These are phyloP conservation scores for Calocera cornea DNA, from an alignment of 768 basidiomycete species.

Conservation along the genomic window DNA sequence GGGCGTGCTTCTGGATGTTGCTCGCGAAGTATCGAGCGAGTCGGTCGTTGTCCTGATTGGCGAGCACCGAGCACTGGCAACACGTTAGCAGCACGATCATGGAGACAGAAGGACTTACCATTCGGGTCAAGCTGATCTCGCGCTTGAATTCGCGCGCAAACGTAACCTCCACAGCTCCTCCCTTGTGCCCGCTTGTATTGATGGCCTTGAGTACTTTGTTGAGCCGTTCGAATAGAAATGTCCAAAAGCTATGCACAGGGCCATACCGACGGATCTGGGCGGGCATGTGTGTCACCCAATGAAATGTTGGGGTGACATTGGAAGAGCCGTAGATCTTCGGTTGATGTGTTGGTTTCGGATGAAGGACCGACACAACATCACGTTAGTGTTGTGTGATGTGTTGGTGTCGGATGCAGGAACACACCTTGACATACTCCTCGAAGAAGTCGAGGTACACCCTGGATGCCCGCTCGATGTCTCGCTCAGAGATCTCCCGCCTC, in stretches of 20 bases:
- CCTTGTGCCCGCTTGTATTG: constrained; percentile 23
- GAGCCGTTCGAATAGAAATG: constrained; percentile 26
- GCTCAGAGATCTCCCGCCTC: not conserved
- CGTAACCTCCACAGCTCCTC: constrained; percentile 24
- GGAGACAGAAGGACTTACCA: not conserved
- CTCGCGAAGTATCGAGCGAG: not conserved
- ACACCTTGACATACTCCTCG: not conserved
- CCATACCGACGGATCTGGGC: constrained; percentile 23
- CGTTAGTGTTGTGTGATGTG: not conserved
- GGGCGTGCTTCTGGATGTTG: not conserved
- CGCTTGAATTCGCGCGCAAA: constrained; percentile 21
- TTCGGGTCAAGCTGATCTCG: not conserved
- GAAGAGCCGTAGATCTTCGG: constrained; percentile 23
- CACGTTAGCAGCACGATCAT: not conserved
- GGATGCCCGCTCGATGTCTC: not conserved
- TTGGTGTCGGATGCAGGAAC: not conserved
- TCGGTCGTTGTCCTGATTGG: not conserved
- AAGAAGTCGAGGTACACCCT: not conserved
- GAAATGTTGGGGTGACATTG: constrained; percentile 28
- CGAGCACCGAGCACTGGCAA: not conserved
- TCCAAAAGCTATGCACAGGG: constrained; percentile 29
- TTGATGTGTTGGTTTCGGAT: not conserved
- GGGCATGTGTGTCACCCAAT: constrained; percentile 25
- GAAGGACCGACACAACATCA: not conserved
- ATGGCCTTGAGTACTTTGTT: constrained; percentile 28